Conservation (phyloP, 2,329 filamentous ascomycete genomes). For the Trichophyton simii region DNA sequence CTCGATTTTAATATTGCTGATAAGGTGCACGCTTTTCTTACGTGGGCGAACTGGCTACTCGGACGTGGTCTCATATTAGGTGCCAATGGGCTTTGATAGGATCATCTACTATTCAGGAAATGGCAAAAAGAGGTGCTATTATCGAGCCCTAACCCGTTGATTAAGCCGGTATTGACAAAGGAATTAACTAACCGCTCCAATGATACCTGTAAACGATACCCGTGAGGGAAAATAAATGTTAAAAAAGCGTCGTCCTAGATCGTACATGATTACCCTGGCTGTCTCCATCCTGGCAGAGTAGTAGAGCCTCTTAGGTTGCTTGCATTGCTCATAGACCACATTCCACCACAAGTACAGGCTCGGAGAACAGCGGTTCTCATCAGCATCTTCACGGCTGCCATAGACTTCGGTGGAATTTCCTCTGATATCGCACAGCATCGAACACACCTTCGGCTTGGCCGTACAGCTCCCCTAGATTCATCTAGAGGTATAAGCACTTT, state of each 20-base stretch:
- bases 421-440: slow-evolving; percentile 56
- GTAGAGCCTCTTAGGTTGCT: background rate
- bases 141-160: background rate
- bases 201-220: background rate
- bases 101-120: background rate
- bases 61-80: background rate
- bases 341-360: slow-evolving; percentile 30
- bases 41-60: background rate
- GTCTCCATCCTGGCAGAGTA: background rate
- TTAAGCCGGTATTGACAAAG: background rate
- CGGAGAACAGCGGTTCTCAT: slow-evolving; percentile 26
- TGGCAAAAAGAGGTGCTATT: background rate
- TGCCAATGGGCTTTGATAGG: background rate
- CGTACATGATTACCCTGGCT: background rate
- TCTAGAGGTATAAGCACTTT: slow-evolving; percentile 25
- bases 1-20: slow-evolving; percentile 1
- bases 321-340: slow-evolving; percentile 26
- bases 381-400: slow-evolving; percentile 27
- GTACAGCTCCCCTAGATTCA: slow-evolving; percentile 7
- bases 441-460: slow-evolving; percentile 40
- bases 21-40: background rate
- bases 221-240: background rate
- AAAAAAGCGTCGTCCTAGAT: background rate
- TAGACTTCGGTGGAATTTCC: slow-evolving; percentile 36
- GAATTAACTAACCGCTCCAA: background rate